Evolutionary conservation across 495 filamentous ascomycete genomes (phyloP), one percentile per base, ranked within the genome.

Genomic region (Trichocladium uniseriatum): DNA sequence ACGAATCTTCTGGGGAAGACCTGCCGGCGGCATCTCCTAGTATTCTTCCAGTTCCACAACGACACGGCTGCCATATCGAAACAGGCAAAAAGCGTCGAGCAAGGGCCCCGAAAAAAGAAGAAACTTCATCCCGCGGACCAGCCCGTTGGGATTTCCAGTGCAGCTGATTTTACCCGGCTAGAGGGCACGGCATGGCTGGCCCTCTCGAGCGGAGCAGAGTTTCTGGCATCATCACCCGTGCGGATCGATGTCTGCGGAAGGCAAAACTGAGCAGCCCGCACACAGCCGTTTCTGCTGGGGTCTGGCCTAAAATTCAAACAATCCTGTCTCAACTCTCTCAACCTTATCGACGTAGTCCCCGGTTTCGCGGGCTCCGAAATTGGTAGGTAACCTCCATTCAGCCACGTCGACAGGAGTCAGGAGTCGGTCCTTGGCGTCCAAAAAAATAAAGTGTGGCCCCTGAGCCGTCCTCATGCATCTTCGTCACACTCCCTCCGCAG

Each of bases 271-370:
- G 39, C 31, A 35, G 24, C 45, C 48, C 53, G 52, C 52, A 60
- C 59, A 53, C 46, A 63, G 36, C 53, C 53, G 36, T 50, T 61
- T 63, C 57, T 60, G 59, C 58, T 55, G 56, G 48, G 55, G 34
- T 21, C 27, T 58, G 50, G 46, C 57, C 59, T 55, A 58, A 61
- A 44, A 48, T 24, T 38, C 49, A 43, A 47, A 40, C 35, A 38
- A 37, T 39, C 44, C 51, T 28, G 46, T 43, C 47, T 43, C 39
- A 24, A 24, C 34, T 22, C 31, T 18, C 21, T 50, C 41, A 42
- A 49, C 49, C 40, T 52, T 42, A 47, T 38, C 40, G 31, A 44
- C n/a, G 43, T 31, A 48, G 34, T 24, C 32, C 32, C 8, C 8
- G 43, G 48, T 48, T 51, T 54, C 42, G 43, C 50, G 6, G 39